Conservation (phyloP, 2,329 filamentous ascomycete genomes). For the Cladosporium sp. region DNA sequence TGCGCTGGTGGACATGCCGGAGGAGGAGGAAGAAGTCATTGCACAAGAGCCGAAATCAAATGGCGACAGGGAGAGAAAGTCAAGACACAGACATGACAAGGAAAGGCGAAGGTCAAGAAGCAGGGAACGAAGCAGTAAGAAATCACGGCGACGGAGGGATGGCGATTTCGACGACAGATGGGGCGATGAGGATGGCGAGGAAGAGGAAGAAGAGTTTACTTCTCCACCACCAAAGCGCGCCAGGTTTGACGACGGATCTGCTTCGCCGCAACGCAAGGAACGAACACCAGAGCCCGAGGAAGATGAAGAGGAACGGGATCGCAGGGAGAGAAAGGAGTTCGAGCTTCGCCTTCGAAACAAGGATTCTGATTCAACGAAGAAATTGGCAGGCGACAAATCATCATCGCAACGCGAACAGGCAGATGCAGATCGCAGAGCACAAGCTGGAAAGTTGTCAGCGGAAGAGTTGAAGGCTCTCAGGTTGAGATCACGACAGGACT, state of each 20-base stretch:
- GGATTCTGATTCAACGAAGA: slow-evolving; percentile 67
- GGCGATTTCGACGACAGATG: slow-evolving; percentile 71
- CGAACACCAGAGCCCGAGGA: slow-evolving; percentile 17
- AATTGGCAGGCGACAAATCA: slow-evolving; percentile 56
- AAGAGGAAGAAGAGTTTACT: slow-evolving; percentile 56
- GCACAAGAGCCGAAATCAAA: slow-evolving; percentile 10
- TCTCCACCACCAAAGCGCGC: slow-evolving; percentile 69
- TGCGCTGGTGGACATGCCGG: slow-evolving; percentile 52
- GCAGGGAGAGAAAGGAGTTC: slow-evolving; percentile 74
- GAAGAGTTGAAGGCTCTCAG: slow-evolving; percentile 77
- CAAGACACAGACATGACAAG: slow-evolving; percentile 36
- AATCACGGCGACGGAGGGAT: slow-evolving; percentile 44
- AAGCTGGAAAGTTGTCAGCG: slow-evolving; percentile 61
- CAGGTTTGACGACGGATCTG: slow-evolving; percentile 53
- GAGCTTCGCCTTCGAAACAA: slow-evolving; percentile 70
- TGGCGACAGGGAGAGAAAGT: slow-evolving; percentile 31
- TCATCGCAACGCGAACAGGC: slow-evolving; percentile 40
- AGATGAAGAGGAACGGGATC: slow-evolving; percentile 53
- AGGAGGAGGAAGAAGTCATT: slow-evolving; percentile 33
- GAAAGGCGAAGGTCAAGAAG: slow-evolving; percentile 28
- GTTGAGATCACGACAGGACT: slow-evolving; percentile 81
- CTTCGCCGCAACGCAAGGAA: slow-evolving; percentile 21
- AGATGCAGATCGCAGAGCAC: slow-evolving; percentile 54
- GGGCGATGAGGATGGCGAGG: slow-evolving; percentile 68
- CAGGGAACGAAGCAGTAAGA: slow-evolving; percentile 43